Percentiles rank a stretch among this genome's conserved stretches.
phyloP scores from a whole-genome alignment of 306 rosid genomes.

The Vigna unguiculata region DNA sequence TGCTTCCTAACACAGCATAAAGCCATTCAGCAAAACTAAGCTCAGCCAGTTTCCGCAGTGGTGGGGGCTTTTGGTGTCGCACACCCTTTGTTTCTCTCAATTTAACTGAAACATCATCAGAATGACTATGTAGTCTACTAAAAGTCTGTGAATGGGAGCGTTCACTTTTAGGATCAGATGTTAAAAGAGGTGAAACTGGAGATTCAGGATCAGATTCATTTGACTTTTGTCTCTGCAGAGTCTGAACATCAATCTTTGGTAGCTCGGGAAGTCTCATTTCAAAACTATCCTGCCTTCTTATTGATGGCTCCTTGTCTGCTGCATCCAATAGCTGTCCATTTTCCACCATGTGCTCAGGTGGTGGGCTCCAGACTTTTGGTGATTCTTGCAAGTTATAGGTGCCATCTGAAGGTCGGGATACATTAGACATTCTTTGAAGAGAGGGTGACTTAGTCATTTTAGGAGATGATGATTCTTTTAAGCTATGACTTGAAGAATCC shows the following conservation, averaged over 20 bases:
- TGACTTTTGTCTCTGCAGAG: conserved; percentile 69
- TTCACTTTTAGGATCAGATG: conserved; percentile 96
- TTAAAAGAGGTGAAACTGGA: conserved; percentile 93
- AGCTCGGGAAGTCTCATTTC: conserved; percentile 94
- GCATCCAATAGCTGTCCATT: conserved; percentile 78
- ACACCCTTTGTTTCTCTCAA: conserved; percentile 58
- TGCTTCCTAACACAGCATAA: conserved; percentile 96
- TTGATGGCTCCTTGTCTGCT: conserved; percentile 85
- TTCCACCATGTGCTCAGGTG: conserved; percentile 80
- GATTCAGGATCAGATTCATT: conserved; percentile 98
- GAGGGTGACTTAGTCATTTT: conserved; percentile 94
- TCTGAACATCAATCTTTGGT: conserved; percentile 93
- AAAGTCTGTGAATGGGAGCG: conserved; percentile 99
- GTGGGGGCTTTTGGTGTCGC: conserved; percentile 68
- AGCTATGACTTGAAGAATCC: conserved; percentile 88
- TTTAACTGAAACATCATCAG: conserved; percentile 72
- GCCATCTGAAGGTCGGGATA: conserved; percentile 71
- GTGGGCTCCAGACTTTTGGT: conserved; percentile 84
- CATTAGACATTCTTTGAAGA: conserved; percentile 77
- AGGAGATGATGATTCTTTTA: conserved; percentile 95
- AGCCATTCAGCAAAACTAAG: conserved; percentile 99
- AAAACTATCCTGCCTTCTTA: conserved; percentile 94
- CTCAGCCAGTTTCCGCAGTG: conserved; percentile 92
- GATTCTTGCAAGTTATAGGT: conserved; percentile 79
- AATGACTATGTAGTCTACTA: conserved; percentile 87